Evolutionary conservation across 2,329 filamentous ascomycete genomes (phyloP), one percentile per base, ranked within the genome.

Genomic region (Chaetomium strumarium): DNA sequence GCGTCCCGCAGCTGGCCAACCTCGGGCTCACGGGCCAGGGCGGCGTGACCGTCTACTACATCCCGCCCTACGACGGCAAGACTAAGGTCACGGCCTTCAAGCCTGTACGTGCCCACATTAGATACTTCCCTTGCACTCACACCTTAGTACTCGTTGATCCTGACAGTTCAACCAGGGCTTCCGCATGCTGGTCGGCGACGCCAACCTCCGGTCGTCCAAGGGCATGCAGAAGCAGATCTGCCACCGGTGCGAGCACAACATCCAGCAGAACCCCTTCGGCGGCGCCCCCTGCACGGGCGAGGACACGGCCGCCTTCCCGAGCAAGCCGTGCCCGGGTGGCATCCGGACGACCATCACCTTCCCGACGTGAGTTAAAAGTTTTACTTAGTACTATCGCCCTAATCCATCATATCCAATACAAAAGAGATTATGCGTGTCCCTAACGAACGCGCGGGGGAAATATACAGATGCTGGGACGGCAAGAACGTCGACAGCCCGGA

Each of bases 401-500:
- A 12, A 12, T 12, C 7, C 12, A 33, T 12, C 30, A 33, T 33
- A 33, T 7, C 30, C 12, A 12, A 12, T n/a, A n/a, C n/a, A n/a
- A n/a, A n/a, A n/a, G n/a, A n/a, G n/a, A n/a, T n/a, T n/a, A n/a
- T n/a, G n/a, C n/a, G n/a, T n/a, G n/a, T n/a, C n/a, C 7, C 24
- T 24, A 24, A 24, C 7, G 4, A 24, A 24, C 7, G 24, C 24
- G 24, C 4, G 24, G 24, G 4, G 24, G 24, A 7, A n/a, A n/a
- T n/a, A n/a, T 17, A 20, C 16, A 63, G 61, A 14, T 81, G 78
- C 68, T 81, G 78, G 78, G 71, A 81, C 53, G 79, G 78, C 37
- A 68, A 68, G 36, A 71, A 77, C 56, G 56, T 75, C 48, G 76
- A 80, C 60, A 68, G 69, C 14, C 55, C 69, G 1, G 71, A 80